A percentile compares a stretch with the other conserved stretches of the same genome.
Evolutionary conservation across 2,329 filamentous ascomycete species (phyloP).

Genomic region (Fusarium euwallaceae): DNA sequence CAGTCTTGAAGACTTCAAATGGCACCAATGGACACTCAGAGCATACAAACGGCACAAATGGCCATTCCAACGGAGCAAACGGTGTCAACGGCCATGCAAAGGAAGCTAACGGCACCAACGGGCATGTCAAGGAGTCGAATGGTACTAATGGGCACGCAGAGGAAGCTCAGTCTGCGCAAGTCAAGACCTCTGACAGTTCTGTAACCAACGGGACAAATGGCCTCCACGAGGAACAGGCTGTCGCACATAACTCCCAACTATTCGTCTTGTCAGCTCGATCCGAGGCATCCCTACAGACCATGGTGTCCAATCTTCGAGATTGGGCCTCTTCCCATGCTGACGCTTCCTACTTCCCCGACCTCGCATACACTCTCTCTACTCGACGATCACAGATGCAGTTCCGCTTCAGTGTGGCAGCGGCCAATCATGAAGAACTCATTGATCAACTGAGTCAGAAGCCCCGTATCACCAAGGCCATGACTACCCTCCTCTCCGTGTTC

Average conservation of each 20-base stretch:
- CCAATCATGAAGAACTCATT: conserved; percentile 9
- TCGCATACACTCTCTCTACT: conserved; percentile 26
- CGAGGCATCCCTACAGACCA: conserved; percentile 19
- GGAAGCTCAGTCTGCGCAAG: neutral
- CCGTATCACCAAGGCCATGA: conserved; percentile 15
- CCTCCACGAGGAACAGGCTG: neutral
- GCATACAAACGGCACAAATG: neutral
- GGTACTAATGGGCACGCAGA: neutral
- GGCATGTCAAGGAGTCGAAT: neutral
- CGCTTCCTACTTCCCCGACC: conserved; percentile 19
- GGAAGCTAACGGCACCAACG: neutral
- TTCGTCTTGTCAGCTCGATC: conserved; percentile 26
- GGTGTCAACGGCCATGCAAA: conserved; percentile 1
- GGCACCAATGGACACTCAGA: neutral
- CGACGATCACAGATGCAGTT: conserved; percentile 22
- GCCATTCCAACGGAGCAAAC: neutral
- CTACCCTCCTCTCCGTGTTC: conserved; percentile 19
- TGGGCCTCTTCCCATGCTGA: conserved; percentile 14
- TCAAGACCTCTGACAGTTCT: neutral
- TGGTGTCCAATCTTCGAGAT: conserved; percentile 18
- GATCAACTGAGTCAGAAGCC: conserved; percentile 15
- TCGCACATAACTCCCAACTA: conserved; percentile 7
- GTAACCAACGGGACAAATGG: neutral
- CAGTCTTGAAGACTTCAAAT: neutral
- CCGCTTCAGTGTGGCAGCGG: conserved; percentile 14